These are phyloP conservation scores for Paramecium bursaria DNA, from an alignment of 73 alveolate species.

Conservation along the genomic window DNA sequence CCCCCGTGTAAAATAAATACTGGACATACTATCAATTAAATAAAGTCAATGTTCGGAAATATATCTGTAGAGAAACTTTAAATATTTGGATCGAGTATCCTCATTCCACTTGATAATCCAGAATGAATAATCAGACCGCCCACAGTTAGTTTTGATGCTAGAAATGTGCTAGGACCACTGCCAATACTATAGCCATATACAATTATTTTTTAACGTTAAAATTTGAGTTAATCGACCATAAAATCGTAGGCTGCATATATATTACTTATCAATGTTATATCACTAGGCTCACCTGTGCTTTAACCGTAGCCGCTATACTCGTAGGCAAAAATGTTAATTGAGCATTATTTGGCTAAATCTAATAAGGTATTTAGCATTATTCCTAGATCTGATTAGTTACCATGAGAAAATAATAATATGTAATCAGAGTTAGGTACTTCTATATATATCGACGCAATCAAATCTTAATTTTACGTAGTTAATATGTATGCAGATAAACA, in stretches of 20 bases:
- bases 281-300: slow-evolving; percentile 78
- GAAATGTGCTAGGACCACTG: slow-evolving; percentile 67
- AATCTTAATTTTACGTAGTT: too few relatives aligned
- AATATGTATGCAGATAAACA: too few relatives aligned
- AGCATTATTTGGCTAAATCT: slow-evolving; percentile 64
- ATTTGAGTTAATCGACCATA: slow-evolving; percentile 30
- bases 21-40: slow-evolving; percentile 48
- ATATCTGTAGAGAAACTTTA: slow-evolving; percentile 34
- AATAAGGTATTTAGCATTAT: slow-evolving; percentile 64
- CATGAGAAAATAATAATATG: slow-evolving; percentile 77
- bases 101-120: slow-evolving; percentile 66
- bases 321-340: slow-evolving; percentile 67
- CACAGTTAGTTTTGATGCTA: slow-evolving; percentile 57
- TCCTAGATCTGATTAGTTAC: slow-evolving; percentile 79
- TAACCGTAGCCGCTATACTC: slow-evolving; percentile 83
- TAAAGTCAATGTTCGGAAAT: slow-evolving; percentile 57
- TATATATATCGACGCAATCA: slow-evolving; percentile 43
- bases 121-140: slow-evolving; percentile 68
- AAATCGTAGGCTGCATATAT: slow-evolving; percentile 73
- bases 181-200: slow-evolving; percentile 68
- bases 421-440: slow-evolving; percentile 44
- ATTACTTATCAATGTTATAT: slow-evolving; percentile 60
- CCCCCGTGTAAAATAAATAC: slow-evolving; percentile 64
- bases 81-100: slow-evolving; percentile 50
- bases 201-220: slow-evolving; percentile 37